Evolutionary conservation across 257 asterid genomes (phyloP), one percentile per base, ranked within the genome.

Genomic region (Nicotiana otophora): DNA sequence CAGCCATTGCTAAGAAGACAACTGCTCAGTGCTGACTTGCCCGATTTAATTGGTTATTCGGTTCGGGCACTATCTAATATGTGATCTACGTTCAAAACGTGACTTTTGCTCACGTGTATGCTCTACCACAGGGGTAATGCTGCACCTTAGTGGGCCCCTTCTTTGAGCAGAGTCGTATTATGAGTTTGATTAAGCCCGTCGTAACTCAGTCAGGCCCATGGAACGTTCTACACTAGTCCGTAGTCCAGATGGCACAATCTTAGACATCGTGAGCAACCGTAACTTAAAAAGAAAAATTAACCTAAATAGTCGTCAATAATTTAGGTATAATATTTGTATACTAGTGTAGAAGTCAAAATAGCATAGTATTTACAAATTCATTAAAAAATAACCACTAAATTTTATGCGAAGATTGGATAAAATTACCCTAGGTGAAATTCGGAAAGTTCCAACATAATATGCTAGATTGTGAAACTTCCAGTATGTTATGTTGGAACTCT

Each of bases 1-100:
- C 84, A 85, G 79, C 79, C 83, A 81, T 81, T 53, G 33, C 62
- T 26, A 42, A 62, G 75, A 39, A 80, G 72, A 48, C 75, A 61
- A 11, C 17, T 34, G 67, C 30, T 7, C 19, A 39, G 77, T 8
- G 68, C 39, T 64, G 70, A 28, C 70, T 64, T 19, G n/a, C 63
- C 78, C 19, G 61, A 42, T 51, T 75, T 16, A 28, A 17, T 75
- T 75, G 80, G 63, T 26, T 75, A 3, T 75, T 10, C 63, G 63
- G 80, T 26, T 75, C 80, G 80, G 80, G 28, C 14, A 23, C 61
- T 7, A 11, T 34, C 12, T 67, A 34, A 39, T 80, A 20, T 70
- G 84, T 62, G 84, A 31, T 84, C 51, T 11, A 10, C 42, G 15
- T 74, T 74, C 62, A 48, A 31, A 15, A 74, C 60, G 26, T 11